Conservation (phyloP, 257 asterid species). For the Solanum chilense region DNA sequence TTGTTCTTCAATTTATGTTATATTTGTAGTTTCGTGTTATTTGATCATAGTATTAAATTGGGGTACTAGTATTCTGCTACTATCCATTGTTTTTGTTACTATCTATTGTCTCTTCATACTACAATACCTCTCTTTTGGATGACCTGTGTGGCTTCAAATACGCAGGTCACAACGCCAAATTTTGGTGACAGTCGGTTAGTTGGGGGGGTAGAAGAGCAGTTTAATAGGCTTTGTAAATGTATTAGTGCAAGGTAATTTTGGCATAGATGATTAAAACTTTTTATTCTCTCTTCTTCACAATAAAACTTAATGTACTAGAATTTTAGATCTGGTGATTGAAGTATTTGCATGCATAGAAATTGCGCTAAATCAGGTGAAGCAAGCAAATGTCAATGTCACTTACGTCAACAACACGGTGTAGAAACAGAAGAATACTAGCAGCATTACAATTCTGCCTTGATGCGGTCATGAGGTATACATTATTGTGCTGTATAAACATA, state of each 20-base stretch:
- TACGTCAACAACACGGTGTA: constrained; percentile 98
- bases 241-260: background rate
- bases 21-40: background rate
- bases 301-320: background rate
- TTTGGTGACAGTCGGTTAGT: background rate
- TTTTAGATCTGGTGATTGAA: background rate
- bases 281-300: background rate
- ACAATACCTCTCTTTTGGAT: background rate
- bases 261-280: background rate
- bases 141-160: background rate
- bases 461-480: constrained; percentile 95
- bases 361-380: background rate
- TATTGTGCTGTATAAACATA: constrained; percentile 94
- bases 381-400: constrained; percentile 19
- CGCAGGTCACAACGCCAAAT: background rate
- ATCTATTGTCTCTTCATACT: background rate
- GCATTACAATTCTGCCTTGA: constrained; percentile 99
- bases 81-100: background rate
- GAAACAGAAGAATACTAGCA: constrained; percentile 86
- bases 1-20: background rate
- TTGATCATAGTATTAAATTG: too few relatives aligned
- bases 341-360: background rate
- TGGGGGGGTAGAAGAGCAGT: background rate
- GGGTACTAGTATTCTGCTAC: background rate
- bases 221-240: background rate